Conservation (phyloP, 2,329 filamentous ascomycete genomes). For the Colletotrichum phormii region DNA sequence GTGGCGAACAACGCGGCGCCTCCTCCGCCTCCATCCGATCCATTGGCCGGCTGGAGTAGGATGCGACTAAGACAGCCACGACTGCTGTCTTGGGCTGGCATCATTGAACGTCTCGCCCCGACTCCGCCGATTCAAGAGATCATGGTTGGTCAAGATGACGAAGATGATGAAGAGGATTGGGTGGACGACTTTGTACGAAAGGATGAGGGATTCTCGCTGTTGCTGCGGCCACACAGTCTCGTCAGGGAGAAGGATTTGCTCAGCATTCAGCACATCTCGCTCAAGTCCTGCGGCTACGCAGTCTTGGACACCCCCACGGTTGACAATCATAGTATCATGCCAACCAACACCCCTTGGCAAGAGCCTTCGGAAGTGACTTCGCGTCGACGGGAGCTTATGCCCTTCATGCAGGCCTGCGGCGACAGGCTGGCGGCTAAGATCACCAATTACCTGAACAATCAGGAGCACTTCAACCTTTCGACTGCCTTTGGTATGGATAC, state of each 20-base stretch:
- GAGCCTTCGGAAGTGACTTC: slow-evolving; percentile 25
- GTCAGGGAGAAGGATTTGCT: slow-evolving; percentile 44
- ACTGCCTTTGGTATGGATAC: slow-evolving; percentile 48
- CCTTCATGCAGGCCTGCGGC: slow-evolving; percentile 49
- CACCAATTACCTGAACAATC: slow-evolving; percentile 42
- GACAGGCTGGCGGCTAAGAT: slow-evolving; percentile 52
- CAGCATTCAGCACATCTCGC: slow-evolving; percentile 54
- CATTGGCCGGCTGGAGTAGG: slow-evolving; percentile 6
- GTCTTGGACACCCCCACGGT: slow-evolving; percentile 51
- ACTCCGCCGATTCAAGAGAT: slow-evolving; percentile 45
- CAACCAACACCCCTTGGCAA: slow-evolving; percentile 34
- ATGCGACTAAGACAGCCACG: slow-evolving; percentile 41
- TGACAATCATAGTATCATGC: slow-evolving; percentile 50
- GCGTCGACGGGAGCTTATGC: slow-evolving; percentile 34
- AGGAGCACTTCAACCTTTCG: slow-evolving; percentile 46
- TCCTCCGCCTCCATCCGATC: not conserved
- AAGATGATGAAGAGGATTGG: not conserved
- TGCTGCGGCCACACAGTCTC: slow-evolving; percentile 41
- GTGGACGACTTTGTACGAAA: not conserved
- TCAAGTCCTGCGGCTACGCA: slow-evolving; percentile 73
- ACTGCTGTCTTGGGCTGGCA: slow-evolving; percentile 53
- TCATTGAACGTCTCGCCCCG: slow-evolving; percentile 57
- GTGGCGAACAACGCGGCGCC: slow-evolving; percentile 2
- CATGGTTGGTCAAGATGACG: not conserved
- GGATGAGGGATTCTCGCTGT: slow-evolving; percentile 31